A percentile compares a stretch with the other conserved stretches of the same genome.
Evolutionary conservation across 176 grass and related monocot genomes (phyloP).

Genomic region (Musa beccarii): DNA sequence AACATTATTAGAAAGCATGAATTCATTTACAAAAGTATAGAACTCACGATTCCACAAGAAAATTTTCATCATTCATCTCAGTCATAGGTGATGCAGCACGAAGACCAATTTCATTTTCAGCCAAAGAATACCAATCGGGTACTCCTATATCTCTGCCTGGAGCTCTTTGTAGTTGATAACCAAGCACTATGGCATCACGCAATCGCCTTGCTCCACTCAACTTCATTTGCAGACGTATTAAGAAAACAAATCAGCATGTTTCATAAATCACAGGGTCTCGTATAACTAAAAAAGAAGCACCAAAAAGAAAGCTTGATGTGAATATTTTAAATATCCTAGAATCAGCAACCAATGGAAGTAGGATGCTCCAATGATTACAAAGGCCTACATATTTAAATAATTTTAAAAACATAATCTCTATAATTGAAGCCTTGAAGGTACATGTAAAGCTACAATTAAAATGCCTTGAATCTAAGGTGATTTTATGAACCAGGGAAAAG

Average conservation of each 20-base stretch:
- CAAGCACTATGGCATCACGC: conserved; percentile 91
- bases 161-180: conserved; percentile 89
- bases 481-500: background rate
- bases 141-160: conserved; percentile 69
- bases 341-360: background rate
- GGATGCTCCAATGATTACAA: background rate
- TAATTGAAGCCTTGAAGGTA: too few species aligned
- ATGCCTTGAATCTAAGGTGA: background rate
- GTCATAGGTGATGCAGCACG: conserved; percentile 12
- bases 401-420: too few species aligned
- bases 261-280: background rate
- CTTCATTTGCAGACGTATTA: conserved; percentile 24
- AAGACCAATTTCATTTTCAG: conserved; percentile 74
- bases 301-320: background rate
- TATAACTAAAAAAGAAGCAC: too few species aligned
- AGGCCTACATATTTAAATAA: background rate
- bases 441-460: background rate
- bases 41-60: conserved; percentile 46
- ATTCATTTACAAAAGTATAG: background rate
- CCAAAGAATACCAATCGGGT: conserved; percentile 91
- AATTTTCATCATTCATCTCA: background rate
- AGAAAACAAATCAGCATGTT: background rate
- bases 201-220: conserved; percentile 81
- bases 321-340: background rate
- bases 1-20: conserved; percentile 9